Percentiles rank a stretch among this genome's conserved stretches.
Evolutionary conservation across 2,329 filamentous ascomycete genomes (phyloP).

Genomic region (Cercospora beticola): DNA sequence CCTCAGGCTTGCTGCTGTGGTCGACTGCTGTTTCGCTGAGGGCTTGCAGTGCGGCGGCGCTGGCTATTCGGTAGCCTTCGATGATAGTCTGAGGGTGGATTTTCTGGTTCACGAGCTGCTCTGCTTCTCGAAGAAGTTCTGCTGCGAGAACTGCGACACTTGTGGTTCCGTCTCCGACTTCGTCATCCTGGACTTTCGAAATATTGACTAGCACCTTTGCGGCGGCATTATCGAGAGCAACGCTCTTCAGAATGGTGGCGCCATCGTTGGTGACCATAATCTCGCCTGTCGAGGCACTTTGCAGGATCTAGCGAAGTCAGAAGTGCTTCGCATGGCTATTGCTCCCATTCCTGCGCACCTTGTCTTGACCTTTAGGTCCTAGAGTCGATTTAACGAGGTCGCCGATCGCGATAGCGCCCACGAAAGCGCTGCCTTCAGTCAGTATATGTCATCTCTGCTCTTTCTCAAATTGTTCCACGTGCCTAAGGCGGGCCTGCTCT

Average conservation of each 20-base stretch:
- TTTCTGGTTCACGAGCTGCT: slow-evolving; percentile 96
- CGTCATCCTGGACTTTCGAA: slow-evolving; percentile 98
- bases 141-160: slow-evolving; percentile 96
- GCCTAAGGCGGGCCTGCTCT: slow-evolving; percentile 30
- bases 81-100: slow-evolving; percentile 99
- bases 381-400: slow-evolving; percentile 97
- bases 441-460: slow-evolving; percentile 7
- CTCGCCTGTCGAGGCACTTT: slow-evolving; percentile 76
- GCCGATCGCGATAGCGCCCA: slow-evolving; percentile 95
- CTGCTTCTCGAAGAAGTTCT: slow-evolving; percentile 91
- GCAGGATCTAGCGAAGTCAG: slow-evolving; percentile 30
- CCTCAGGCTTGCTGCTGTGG: slow-evolving; percentile 77
- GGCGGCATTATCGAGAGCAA: slow-evolving; percentile 96
- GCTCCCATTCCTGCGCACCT: slow-evolving; percentile 64
- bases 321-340: slow-evolving; percentile 64
- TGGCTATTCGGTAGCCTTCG: slow-evolving; percentile 97
- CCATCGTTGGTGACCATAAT: slow-evolving; percentile 99
- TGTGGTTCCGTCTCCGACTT: slow-evolving; percentile 96
- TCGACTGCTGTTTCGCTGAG: slow-evolving; percentile 83
- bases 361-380: slow-evolving; percentile 98
- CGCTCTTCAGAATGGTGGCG: slow-evolving; percentile 96
- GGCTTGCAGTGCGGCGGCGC: slow-evolving; percentile 78
- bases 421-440: slow-evolving; percentile 65
- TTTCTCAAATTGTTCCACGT: slow-evolving; percentile 10
- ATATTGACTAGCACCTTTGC: slow-evolving; percentile 99